Conservation (phyloP, 768 basidiomycete species). For the Mrakia frigida region DNA sequence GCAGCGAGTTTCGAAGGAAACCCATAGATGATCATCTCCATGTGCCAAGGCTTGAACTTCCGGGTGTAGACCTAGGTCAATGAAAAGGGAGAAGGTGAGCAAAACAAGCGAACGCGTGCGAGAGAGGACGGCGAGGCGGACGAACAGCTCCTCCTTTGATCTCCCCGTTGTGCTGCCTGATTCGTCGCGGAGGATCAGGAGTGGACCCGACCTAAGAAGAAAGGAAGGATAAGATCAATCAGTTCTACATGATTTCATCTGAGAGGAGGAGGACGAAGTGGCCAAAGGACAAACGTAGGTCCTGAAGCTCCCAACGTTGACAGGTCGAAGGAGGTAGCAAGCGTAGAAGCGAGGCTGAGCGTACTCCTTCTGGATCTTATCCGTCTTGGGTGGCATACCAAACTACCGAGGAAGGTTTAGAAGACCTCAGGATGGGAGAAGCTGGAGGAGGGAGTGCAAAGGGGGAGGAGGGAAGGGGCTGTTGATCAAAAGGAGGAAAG, state of each 20-base stretch:
- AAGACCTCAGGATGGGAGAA: neutral
- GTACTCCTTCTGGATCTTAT: conserved; percentile 14
- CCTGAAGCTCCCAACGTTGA: conserved; percentile 53
- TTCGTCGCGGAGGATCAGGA: conserved; percentile 46
- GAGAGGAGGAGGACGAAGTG: neutral
- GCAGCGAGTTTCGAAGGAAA: conserved; percentile 74
- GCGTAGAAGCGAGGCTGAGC: conserved; percentile 57
- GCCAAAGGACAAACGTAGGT: conserved; percentile 53
- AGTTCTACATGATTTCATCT: too few relatives aligned
- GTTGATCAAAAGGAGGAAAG: neutral
- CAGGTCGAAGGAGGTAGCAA: conserved; percentile 72
- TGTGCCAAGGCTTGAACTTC: conserved; percentile 46
- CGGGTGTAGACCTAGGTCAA: conserved; percentile 32
- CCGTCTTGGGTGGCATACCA: neutral
- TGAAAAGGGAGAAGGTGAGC: neutral
- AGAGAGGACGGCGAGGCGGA: neutral
- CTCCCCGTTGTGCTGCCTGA: conserved; percentile 74
- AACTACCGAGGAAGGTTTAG: neutral
- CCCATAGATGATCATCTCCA: conserved; percentile 80
- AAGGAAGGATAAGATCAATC: too few relatives aligned
- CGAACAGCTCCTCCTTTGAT: conserved; percentile 47
- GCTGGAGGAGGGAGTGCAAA: neutral
- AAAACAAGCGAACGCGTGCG: conserved; percentile 20
- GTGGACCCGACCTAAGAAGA: conserved; percentile 46
- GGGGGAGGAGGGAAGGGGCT: neutral